Conservation (phyloP, 2,329 filamentous ascomycete genomes). For the Arachnopeziza araneosa region DNA sequence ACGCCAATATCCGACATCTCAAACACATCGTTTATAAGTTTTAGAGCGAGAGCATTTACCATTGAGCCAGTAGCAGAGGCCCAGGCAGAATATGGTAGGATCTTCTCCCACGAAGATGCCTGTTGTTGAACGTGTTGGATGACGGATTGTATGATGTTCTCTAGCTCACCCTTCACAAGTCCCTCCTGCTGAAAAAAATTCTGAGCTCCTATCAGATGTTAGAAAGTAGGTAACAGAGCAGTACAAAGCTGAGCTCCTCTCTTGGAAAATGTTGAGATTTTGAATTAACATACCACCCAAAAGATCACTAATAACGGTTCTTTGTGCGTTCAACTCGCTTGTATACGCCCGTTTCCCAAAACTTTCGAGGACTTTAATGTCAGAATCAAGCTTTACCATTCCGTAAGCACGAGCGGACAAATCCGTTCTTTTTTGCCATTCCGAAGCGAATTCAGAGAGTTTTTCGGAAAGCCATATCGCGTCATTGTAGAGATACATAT, state of each 20-base stretch:
- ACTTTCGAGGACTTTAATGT: slow-evolving; percentile 51
- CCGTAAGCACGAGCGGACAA: slow-evolving; percentile 44
- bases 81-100: slow-evolving; percentile 57
- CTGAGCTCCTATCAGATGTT: slow-evolving; percentile 40
- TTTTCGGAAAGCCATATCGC: slow-evolving; percentile 57
- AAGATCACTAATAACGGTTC: slow-evolving; percentile 55
- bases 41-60: slow-evolving; percentile 52
- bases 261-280: neutral
- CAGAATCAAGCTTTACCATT: slow-evolving; percentile 54
- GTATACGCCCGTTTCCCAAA: slow-evolving; percentile 59
- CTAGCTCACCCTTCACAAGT: slow-evolving; percentile 38
- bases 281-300: slow-evolving; percentile 41
- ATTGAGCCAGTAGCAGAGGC: slow-evolving; percentile 57
- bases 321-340: slow-evolving; percentile 55
- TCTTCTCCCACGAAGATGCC: slow-evolving; percentile 50
- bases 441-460: slow-evolving; percentile 42
- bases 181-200: slow-evolving; percentile 50
- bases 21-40: slow-evolving; percentile 57
- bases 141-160: slow-evolving; percentile 48
- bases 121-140: slow-evolving; percentile 47
- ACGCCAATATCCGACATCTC: slow-evolving; percentile 56
- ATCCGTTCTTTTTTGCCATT: slow-evolving; percentile 50
- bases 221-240: neutral
- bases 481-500: slow-evolving; percentile 67
- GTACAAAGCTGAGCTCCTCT: neutral